Evolutionary conservation across 83 land plant genomes (phyloP).

Genomic region (Thuja plicata): DNA sequence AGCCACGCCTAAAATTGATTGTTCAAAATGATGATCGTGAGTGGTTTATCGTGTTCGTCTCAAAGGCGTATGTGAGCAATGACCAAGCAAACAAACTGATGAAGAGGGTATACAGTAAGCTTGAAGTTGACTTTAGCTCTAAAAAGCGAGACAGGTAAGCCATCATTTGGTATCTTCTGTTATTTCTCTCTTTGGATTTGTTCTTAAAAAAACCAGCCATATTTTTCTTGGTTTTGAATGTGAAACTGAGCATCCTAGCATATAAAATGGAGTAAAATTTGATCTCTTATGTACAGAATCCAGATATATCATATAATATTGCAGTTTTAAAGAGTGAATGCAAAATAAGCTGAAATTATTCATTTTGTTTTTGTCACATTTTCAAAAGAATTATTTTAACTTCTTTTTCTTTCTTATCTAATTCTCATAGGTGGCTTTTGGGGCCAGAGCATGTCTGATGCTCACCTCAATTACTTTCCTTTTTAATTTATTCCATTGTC

Average conservation of each 20-base stretch:
- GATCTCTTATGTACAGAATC: not conserved
- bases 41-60: constrained; percentile 95
- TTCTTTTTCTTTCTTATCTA: not conserved
- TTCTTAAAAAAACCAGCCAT: not conserved
- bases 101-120: constrained; percentile 76
- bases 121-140: constrained; percentile 94
- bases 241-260: not conserved
- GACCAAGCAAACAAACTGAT: constrained; percentile 79
- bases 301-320: constrained; percentile 2
- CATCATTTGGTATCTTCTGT: not conserved
- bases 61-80: constrained; percentile 72
- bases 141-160: constrained; percentile 90
- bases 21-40: constrained; percentile 97
- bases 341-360: not conserved
- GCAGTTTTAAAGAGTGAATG: not conserved
- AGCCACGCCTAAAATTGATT: constrained; percentile 84
- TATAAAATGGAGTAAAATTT: not conserved
- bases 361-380: not conserved
- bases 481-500: not conserved
- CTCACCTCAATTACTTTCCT: not conserved
- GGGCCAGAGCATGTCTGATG: not conserved
- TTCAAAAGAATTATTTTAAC: not conserved
- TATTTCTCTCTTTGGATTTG: not conserved
- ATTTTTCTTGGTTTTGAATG: not conserved
- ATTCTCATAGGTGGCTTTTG: not conserved